Evolutionary conservation across 2,329 filamentous ascomycete species (phyloP).

Genomic region (Fusarium vanettenii): DNA sequence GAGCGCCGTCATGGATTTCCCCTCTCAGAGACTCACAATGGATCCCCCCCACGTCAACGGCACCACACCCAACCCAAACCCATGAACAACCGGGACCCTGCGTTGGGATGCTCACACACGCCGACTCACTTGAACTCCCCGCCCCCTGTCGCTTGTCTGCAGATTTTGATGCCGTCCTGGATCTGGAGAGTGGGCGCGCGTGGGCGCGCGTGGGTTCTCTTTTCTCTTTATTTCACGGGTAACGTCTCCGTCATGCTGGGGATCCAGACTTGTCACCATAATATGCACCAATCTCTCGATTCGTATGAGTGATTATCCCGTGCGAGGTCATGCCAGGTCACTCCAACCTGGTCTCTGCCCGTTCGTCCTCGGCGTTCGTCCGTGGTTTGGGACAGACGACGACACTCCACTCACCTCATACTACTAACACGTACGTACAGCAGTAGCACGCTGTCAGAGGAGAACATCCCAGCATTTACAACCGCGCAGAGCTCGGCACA

Average conservation of each 20-base stretch:
- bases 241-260: slow-evolving; percentile 10
- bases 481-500: neutral
- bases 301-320: slow-evolving; percentile 29
- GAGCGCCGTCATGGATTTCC: slow-evolving; percentile 35
- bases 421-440: neutral
- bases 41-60: slow-evolving; percentile 22
- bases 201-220: slow-evolving; percentile 14
- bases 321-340: neutral
- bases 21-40: slow-evolving; percentile 8
- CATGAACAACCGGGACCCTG: slow-evolving; percentile 19
- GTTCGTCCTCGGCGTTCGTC: slow-evolving; percentile 17
- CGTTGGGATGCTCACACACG: slow-evolving; percentile 16
- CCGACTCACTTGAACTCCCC: slow-evolving; percentile 30
- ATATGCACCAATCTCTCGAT: slow-evolving; percentile 10
- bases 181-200: slow-evolving; percentile 16
- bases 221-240: slow-evolving; percentile 24
- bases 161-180: slow-evolving; percentile 11
- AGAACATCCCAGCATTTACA: neutral
- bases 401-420: slow-evolving; percentile 15
- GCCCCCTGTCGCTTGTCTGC: slow-evolving; percentile 31
- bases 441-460: neutral
- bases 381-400: slow-evolving; percentile 1
- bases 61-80: slow-evolving; percentile 18
- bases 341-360: slow-evolving; percentile 8
- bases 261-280: slow-evolving; percentile 1